phyloP scores from a whole-genome alignment of 2,329 filamentous ascomycete species.

The Ophiostoma pallidulum region DNA sequence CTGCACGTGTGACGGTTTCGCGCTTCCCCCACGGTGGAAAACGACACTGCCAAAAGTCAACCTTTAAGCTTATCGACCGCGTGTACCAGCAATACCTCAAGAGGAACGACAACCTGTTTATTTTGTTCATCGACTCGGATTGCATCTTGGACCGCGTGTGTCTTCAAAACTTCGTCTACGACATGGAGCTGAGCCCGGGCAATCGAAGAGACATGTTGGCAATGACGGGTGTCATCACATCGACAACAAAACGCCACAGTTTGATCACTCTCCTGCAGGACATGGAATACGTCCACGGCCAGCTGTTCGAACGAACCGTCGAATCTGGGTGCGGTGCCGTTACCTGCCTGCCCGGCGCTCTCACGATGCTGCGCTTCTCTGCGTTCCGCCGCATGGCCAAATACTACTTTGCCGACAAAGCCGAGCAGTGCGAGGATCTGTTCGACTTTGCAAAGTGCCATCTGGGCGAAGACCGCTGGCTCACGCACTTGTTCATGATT shows the following conservation, averaged over 20 bases:
- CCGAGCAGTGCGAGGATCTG: constrained; percentile 86
- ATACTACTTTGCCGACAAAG: constrained; percentile 96
- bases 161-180: constrained; percentile 95
- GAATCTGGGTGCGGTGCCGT: constrained; percentile 91
- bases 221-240: constrained; percentile 96
- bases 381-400: constrained; percentile 95
- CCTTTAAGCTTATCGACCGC: constrained; percentile 86
- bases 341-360: constrained; percentile 87
- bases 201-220: constrained; percentile 89
- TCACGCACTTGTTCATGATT: constrained; percentile 98
- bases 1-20: constrained; percentile 79
- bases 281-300: constrained; percentile 96
- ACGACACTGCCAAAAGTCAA: constrained; percentile 84
- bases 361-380: constrained; percentile 92
- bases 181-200: constrained; percentile 94
- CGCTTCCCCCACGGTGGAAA: constrained; percentile 91
- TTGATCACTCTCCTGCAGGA: constrained; percentile 90
- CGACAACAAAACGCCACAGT: constrained; percentile 79
- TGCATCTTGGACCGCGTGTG: constrained; percentile 88
- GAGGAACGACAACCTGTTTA: constrained; percentile 83
- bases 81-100: constrained; percentile 82
- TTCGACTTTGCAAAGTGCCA: constrained; percentile 97
- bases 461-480: constrained; percentile 89
- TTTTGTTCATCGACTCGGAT: constrained; percentile 95
- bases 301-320: constrained; percentile 90